Conservation (phyloP, 371 early-diverging fungal genomes). For the Mortierella sp. region DNA sequence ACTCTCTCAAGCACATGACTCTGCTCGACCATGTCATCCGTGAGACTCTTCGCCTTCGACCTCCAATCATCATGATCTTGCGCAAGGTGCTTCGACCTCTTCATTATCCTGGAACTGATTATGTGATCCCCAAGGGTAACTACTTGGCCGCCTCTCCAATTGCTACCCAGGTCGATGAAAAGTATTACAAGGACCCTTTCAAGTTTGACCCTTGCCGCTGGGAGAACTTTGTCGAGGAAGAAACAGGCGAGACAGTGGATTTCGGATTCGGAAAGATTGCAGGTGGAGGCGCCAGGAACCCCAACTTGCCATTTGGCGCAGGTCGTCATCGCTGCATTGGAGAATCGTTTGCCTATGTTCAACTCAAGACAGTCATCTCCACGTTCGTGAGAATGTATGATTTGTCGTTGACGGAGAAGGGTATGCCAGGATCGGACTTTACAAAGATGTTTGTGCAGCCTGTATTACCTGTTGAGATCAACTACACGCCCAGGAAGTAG, state of each 20-base stretch:
- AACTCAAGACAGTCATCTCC: slow-evolving; percentile 92
- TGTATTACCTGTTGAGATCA: slow-evolving; percentile 68
- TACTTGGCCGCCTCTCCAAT: slow-evolving; percentile 87
- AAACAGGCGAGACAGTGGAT: slow-evolving; percentile 67
- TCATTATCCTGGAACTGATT: slow-evolving; percentile 73
- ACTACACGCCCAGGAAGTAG: slow-evolving; percentile 74
- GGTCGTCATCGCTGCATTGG: slow-evolving; percentile 99
- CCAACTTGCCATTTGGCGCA: slow-evolving; percentile 97
- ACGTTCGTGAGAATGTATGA: slow-evolving; percentile 83
- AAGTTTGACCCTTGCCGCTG: slow-evolving; percentile 88
- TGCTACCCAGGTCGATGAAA: slow-evolving; percentile 83
- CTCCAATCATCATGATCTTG: slow-evolving; percentile 94
- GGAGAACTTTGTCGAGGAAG: slow-evolving; percentile 55
- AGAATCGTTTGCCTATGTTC: slow-evolving; percentile 95
- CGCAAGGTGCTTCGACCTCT: slow-evolving; percentile 86
- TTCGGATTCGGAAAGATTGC: slow-evolving; percentile 89
- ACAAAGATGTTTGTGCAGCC: slow-evolving; percentile 94
- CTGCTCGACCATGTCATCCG: slow-evolving; percentile 86
- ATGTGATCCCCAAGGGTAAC: slow-evolving; percentile 90
- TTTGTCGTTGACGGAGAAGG: slow-evolving; percentile 66
- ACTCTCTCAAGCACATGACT: slow-evolving; percentile 78
- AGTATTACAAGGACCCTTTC: slow-evolving; percentile 81
- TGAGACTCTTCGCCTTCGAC: slow-evolving; percentile 92
- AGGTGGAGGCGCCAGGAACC: slow-evolving; percentile 79
- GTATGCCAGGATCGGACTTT: slow-evolving; percentile 86